Base-by-base conservation (phyloP, 2,329 filamentous ascomycete species). In the Aureobasidium pullulans region DNA sequence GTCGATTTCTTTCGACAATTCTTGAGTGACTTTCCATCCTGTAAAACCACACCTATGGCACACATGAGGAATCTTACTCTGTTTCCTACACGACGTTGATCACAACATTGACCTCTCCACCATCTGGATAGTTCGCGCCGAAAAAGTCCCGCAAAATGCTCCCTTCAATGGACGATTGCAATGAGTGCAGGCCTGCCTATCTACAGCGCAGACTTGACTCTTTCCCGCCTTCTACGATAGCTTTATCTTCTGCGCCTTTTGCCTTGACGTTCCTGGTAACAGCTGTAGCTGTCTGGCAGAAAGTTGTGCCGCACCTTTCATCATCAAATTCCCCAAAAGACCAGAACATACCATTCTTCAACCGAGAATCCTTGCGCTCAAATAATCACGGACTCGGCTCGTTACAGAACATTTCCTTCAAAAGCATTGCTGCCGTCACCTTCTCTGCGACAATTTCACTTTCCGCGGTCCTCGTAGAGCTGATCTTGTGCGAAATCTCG, bases 401-500 rank as follows among this genome's bases (percentile, higher is more conserved):
- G 59, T 43, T 66, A 31, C 62, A 52, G 44, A 62, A 60, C 57
- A 62, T 66, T 36, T 67, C 68, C 57, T 68, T 71, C 37, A 71
- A 72, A 46, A 70, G 68, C n/a, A 62, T 81, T 9, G 76, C 69
- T 7, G 65, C 65, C 11, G 74, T 81, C 60, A 84, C 88, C 1
- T 95, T 95, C 71, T 85, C 88, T 6, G 81, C 84, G 1, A 95
- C 89, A 9, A 83, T 94, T 37, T 89, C 84, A 1, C 79, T 95
- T 8, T 87, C 90, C 6, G 82, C 87, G 39, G 88, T 93, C 1
- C 77, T 96, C 47, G 89, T 85, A 2, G 86, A 92, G 72, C 75
- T 96, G 64, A 88, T 96, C 47, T 80, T 96, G 8, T 90, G 89
- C 66, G 90, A 96, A 73, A 89, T 96, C 44, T 85, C 88, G 29